Base-by-base conservation (phyloP, 1,284 basidiomycete genomes). In the Polyporus tsugae region DNA sequence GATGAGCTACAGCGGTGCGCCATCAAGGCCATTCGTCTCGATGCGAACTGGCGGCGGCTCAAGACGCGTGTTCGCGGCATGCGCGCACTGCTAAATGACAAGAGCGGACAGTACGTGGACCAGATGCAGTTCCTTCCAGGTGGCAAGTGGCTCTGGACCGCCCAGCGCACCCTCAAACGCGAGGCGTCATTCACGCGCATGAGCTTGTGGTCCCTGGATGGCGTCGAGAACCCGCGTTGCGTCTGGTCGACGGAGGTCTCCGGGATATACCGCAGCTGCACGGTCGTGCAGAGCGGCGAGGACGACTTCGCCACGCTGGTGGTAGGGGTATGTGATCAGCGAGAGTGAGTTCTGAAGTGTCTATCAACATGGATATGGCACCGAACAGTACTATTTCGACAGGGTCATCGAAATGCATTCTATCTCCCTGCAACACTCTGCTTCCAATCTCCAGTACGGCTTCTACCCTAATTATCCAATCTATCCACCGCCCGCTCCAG, bases 41-140 rank as follows among this genome's bases (percentile, higher is more conserved):
- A 90, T 58, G 78, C 74, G 52, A 89, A 86, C 70, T 90, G 88
- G 89, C 76, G 78, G 59, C 77, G 78, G 59, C 75, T 76, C 15
- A 73, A 72, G 13, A 78, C 84, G 1, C 74, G 70, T 33, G 79
- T 86, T 61, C 78, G 76, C 61, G 72, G 77, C 46, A 76, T 83
- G 36, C 78, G 75, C 22, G 77, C 79, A 39, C 79, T 87, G 62
- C 72, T 78, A 4, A 75, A 79, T 53, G 78, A 78, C 49, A 80
- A 78, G 46, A 79, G 80, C 22, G 74, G 73, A 19, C 71, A 75
- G 33, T 80, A 73, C 49, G 75, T 84, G 60, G 78, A 80, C 35
- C 80, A 83, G 60, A 83, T 86, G 78, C 82, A 84, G 66, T 80
- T 85, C 60, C 74, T 87, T 4, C 76, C 75, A 4, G 82, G 83